Evolutionary conservation across 495 filamentous ascomycete genomes (phyloP).

Genomic region (Penicillium canescens): DNA sequence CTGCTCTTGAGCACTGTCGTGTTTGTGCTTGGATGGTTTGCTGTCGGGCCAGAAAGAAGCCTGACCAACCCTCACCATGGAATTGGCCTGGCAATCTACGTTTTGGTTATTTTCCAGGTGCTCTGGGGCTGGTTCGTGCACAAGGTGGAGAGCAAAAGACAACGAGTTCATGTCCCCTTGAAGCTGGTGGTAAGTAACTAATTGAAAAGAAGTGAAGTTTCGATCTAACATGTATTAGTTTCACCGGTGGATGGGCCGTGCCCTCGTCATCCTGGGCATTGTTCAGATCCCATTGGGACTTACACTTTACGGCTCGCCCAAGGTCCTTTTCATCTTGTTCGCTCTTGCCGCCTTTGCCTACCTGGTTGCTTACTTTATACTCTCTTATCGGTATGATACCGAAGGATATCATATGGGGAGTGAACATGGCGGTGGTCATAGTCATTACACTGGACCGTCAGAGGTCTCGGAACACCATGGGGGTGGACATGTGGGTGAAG

Average conservation of each 20-base stretch:
- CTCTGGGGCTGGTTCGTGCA: constrained; percentile 75
- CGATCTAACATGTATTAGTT: constrained; percentile 37
- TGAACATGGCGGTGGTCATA: constrained; percentile 53
- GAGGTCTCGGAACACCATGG: constrained; percentile 34
- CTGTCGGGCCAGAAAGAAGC: constrained; percentile 55
- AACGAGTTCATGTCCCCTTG: constrained; percentile 58
- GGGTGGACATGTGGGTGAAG: constrained; percentile 26
- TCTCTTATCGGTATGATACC: constrained; percentile 63
- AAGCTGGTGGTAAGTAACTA: constrained; percentile 63
- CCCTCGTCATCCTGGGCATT: constrained; percentile 74
- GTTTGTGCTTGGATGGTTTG: constrained; percentile 33
- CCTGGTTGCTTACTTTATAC: constrained; percentile 68
- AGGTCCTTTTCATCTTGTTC: constrained; percentile 80
- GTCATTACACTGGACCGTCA: constrained; percentile 48
- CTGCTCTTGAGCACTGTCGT: constrained; percentile 30
- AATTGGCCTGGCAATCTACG: constrained; percentile 88
- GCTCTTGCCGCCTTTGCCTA: constrained; percentile 69
- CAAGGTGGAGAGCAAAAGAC: constrained; percentile 59
- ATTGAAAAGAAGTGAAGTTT: background rate
- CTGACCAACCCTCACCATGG: constrained; percentile 94
- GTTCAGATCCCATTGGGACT: constrained; percentile 87
- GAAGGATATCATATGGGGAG: constrained; percentile 47
- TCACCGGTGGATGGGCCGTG: constrained; percentile 85
- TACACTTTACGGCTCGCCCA: constrained; percentile 89
- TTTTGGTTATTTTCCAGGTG: constrained; percentile 76